Conservation (phyloP, 1,139 yeast genomes). For the Yamadazyma dushanensis region DNA sequence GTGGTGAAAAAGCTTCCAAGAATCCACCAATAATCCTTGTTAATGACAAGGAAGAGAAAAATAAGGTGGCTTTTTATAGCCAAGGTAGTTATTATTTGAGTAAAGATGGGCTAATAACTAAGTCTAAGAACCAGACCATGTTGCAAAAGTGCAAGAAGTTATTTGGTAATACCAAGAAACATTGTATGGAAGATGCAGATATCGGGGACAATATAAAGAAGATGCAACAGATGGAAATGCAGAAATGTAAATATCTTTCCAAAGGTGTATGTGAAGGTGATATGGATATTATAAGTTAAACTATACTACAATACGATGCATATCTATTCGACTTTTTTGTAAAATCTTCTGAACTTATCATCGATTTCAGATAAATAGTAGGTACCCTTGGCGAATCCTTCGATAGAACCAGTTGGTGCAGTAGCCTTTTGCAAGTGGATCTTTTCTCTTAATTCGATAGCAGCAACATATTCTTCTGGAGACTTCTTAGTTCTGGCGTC, state of each 20-base stretch:
- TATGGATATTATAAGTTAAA: background rate
- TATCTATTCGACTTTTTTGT: slow-evolving; percentile 13
- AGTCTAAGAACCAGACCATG: background rate
- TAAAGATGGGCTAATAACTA: slow-evolving; percentile 9
- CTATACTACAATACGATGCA: background rate
- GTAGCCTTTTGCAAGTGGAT: slow-evolving; percentile 80
- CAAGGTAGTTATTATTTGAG: slow-evolving; percentile 9
- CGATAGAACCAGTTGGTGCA: slow-evolving; percentile 78
- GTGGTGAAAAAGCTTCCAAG: too few species aligned
- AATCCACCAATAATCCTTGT: background rate
- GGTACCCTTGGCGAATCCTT: slow-evolving; percentile 68
- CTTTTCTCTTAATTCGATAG: slow-evolving; percentile 83
- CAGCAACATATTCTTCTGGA: slow-evolving; percentile 81
- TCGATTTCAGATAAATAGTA: slow-evolving; percentile 84
- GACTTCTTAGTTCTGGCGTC: slow-evolving; percentile 64
- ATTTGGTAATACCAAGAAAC: slow-evolving; percentile 3
- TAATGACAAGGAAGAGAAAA: background rate
- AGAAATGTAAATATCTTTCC: slow-evolving; percentile 4
- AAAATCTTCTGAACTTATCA: slow-evolving; percentile 79
- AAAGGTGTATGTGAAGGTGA: background rate
- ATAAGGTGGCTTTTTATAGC: slow-evolving; percentile 3
- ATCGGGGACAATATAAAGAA: background rate
- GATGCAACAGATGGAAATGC: slow-evolving; percentile 4
- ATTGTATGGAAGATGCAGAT: background rate
- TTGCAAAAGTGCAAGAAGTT: background rate